These are phyloP conservation scores for Marvania coccoides DNA, from an alignment of 139 green algal genomes.

Conservation along the genomic window DNA sequence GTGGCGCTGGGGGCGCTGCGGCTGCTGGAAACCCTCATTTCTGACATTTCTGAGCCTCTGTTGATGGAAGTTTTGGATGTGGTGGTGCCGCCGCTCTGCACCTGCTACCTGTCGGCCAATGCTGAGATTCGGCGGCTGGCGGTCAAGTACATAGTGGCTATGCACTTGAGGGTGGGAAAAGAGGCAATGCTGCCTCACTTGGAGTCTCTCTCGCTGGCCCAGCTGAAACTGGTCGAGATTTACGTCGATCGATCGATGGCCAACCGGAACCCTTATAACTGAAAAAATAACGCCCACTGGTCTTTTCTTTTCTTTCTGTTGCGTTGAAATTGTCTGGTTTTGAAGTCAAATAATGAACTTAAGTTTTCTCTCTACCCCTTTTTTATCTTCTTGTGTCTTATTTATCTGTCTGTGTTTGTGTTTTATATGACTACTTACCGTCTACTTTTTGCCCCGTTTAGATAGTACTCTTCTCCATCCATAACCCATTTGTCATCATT, in stretches of 20 bases:
- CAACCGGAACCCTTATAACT: too few relatives aligned
- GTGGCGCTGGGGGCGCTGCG: not conserved
- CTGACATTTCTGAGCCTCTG: slow-evolving; percentile 6
- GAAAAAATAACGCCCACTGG: too few relatives aligned
- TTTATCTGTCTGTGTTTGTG: too few relatives aligned
- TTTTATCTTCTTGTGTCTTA: too few relatives aligned
- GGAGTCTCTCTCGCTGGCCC: slow-evolving; percentile 29
- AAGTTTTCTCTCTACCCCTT: too few relatives aligned
- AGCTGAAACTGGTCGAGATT: slow-evolving; percentile 60
- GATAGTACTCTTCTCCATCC: too few relatives aligned
- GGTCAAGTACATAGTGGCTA: slow-evolving; percentile 46
- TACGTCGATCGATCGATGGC: slow-evolving; percentile 29
- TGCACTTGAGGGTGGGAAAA: slow-evolving; percentile 26
- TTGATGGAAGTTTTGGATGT: slow-evolving; percentile 5
- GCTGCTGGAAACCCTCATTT: not conserved
- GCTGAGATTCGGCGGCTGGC: slow-evolving; percentile 59
- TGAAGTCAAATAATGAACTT: too few relatives aligned
- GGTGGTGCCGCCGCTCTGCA: slow-evolving; percentile 51
- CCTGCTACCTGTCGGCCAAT: slow-evolving; percentile 35
- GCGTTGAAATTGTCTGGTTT: too few relatives aligned
- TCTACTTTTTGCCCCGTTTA: too few relatives aligned
- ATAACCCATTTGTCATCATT: not conserved
- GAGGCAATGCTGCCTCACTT: slow-evolving; percentile 44
- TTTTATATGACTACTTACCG: too few relatives aligned
- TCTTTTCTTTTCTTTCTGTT: too few relatives aligned